These are phyloP conservation scores for Purshia tridentata DNA, from an alignment of 306 rosid species.

Conservation along the genomic window DNA sequence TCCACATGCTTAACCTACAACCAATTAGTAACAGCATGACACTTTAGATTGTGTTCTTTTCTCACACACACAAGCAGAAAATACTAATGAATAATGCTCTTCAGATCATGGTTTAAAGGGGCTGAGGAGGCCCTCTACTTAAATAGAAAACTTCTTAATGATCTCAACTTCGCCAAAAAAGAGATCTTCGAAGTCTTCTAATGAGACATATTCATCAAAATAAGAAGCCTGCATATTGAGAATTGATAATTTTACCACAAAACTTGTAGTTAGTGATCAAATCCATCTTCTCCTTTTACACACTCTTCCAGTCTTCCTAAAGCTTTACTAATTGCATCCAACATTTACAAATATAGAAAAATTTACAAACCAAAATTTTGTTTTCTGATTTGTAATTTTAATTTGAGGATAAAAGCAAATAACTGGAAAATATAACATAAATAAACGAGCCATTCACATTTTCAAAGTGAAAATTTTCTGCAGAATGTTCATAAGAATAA, in stretches of 20 bases:
- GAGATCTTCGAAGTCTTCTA: not conserved
- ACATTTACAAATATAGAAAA: not conserved
- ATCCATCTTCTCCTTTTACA: not conserved
- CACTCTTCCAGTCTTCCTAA: not conserved
- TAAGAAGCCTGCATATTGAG: not conserved
- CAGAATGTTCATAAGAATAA: too few relatives aligned
- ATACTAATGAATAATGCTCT: not conserved
- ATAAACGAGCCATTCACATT: too few relatives aligned
- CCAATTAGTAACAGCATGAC: constrained; percentile 11
- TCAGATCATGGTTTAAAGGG: not conserved
- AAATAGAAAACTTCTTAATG: not conserved
- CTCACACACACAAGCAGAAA: not conserved
- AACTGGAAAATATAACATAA: not conserved
- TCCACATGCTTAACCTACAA: constrained; percentile 81
- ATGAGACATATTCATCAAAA: not conserved
- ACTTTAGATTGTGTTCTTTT: not conserved
- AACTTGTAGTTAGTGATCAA: not conserved
- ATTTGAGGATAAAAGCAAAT: not conserved
- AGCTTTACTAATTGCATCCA: not conserved
- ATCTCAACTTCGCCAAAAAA: constrained; percentile 2
- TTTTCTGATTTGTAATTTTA: not conserved
- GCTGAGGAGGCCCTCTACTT: not conserved
- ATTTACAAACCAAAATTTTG: not conserved
- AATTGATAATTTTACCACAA: not conserved
- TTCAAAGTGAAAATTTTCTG: too few relatives aligned